A percentile compares a stretch with the other conserved stretches of the same genome.
Evolutionary conservation across 2,329 filamentous ascomycete species (phyloP).

Genomic region (Phyllosticta citribraziliensis): DNA sequence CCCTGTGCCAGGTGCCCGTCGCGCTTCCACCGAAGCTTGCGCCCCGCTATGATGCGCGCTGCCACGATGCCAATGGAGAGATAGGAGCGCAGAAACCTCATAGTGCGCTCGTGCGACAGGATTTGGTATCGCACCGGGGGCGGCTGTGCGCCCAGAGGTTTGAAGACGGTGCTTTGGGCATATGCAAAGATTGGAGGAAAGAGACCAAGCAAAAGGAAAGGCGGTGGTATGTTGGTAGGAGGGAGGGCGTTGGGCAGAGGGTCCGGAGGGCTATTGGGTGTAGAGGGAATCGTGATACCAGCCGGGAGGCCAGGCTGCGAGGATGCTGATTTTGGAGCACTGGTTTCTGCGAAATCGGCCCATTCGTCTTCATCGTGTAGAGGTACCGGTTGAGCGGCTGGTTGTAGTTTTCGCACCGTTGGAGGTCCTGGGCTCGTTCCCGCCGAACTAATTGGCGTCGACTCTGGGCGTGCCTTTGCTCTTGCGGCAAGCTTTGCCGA

Average conservation of each 20-base stretch:
- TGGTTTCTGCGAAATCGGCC: constrained; percentile 25
- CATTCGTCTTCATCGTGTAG: constrained; percentile 20
- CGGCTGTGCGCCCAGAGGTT: constrained; percentile 50
- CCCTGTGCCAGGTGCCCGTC: constrained; percentile 75
- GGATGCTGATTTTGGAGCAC: constrained; percentile 8
- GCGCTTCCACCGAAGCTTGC: constrained; percentile 81
- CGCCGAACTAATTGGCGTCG: constrained; percentile 10
- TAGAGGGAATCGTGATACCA: background rate
- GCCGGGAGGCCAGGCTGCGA: background rate
- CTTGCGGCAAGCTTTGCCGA: constrained; percentile 7
- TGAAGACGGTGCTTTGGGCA: constrained; percentile 55
- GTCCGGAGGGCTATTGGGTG: constrained; percentile 11
- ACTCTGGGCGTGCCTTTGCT: background rate
- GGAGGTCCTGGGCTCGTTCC: background rate
- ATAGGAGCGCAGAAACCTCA: constrained; percentile 55
- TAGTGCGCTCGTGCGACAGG: constrained; percentile 51
- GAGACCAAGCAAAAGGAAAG: constrained; percentile 67
- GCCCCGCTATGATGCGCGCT: constrained; percentile 73
- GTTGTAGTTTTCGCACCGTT: background rate
- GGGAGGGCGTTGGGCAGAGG: constrained; percentile 35
- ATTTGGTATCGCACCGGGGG: constrained; percentile 52
- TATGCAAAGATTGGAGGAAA: constrained; percentile 63
- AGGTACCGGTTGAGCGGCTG: background rate
- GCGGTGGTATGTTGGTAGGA: constrained; percentile 82
- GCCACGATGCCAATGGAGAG: constrained; percentile 56